Evolutionary conservation across 192 early-diverging fungal genomes (phyloP).

Genomic region (Dispira parvispora): DNA sequence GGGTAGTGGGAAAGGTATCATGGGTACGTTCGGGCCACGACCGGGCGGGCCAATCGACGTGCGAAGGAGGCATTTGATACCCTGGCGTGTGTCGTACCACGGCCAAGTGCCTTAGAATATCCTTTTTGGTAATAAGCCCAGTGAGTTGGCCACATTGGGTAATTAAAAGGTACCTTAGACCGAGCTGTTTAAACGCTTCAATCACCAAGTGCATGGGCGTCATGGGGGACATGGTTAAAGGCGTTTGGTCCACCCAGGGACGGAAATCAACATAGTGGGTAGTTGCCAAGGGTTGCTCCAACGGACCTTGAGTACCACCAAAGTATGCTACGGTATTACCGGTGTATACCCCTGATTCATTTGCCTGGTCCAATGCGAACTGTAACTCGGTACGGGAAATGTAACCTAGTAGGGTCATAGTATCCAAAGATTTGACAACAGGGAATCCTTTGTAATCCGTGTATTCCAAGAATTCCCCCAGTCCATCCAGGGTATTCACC

Average conservation of each 20-base stretch:
- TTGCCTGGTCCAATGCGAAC: background rate
- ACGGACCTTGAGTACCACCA: background rate
- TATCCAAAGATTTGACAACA: slow-evolving; percentile 35
- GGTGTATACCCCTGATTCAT: background rate
- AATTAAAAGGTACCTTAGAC: slow-evolving; percentile 40
- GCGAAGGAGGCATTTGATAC: too few relatives aligned
- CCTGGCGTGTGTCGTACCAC: background rate
- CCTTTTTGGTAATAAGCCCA: slow-evolving; percentile 58
- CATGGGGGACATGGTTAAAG: slow-evolving; percentile 39
- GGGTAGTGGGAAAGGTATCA: too few relatives aligned
- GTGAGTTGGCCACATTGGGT: slow-evolving; percentile 38
- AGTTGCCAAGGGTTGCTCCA: background rate
- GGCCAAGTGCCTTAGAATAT: slow-evolving; percentile 31
- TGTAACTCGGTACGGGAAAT: slow-evolving; percentile 40
- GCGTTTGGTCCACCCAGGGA: slow-evolving; percentile 50
- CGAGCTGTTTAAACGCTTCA: slow-evolving; percentile 47
- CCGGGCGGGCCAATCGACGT: too few relatives aligned
- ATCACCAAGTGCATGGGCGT: slow-evolving; percentile 47
- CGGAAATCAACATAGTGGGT: slow-evolving; percentile 31
- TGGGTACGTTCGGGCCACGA: too few relatives aligned
- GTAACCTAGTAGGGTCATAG: slow-evolving; percentile 51
- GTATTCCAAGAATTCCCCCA: slow-evolving; percentile 27
- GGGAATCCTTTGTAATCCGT: slow-evolving; percentile 59
- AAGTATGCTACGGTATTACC: slow-evolving; percentile 15
- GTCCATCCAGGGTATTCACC: slow-evolving; percentile 23